Base-by-base conservation (phyloP, 2,329 filamentous ascomycete genomes). In the Alternaria incomplexa region DNA sequence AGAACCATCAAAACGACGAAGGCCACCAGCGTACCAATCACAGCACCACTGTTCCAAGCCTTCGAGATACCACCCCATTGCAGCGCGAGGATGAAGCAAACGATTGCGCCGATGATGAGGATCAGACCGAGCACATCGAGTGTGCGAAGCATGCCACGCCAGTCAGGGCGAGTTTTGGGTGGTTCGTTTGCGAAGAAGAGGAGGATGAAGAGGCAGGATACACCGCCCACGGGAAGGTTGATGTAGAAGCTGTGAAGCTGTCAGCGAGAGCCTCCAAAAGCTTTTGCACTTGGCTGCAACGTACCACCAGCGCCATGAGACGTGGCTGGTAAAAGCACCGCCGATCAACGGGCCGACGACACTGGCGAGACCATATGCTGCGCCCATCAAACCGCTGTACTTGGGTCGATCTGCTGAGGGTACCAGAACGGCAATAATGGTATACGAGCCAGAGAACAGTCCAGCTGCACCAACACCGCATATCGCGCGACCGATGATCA, bases 1-100 rank as follows among this genome's bases (percentile, higher is more conserved):
- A 73, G 63, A 22, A 78, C 23, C 6, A 71, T 32, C 43, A 84
- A 69, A 3, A 83, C n/a, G 15, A 65, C 78, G 48, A 82, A 84
- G 17, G 81, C 81, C 44, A 85, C 77, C 5, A 87, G 73, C 0
- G 77, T 69, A 2, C 83, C 84, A 51, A 86, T 82, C 13, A 87
- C 82, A 6, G 70, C 70, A n/a, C 75, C 67, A 28, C 62, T 68
- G 20, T 64, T 57, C 77, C 76, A 80, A 1, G 72, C n/a, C 48
- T 77, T 61, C 8, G 62, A 67, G 6, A 62, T 60, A 1, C 78
- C 77, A 3, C 82, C 84, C 71, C 80, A 84, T 63, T 86, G 82
- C 5, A 86, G 73, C 2, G 82, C 83, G 0, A 86, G 77, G 11
- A 85, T 66, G 32, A 83, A 79, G 65, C 76, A 81, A 20, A 82